Conservation (phyloP, 345 rosid genomes). For the Sonneratia caseolaris region DNA sequence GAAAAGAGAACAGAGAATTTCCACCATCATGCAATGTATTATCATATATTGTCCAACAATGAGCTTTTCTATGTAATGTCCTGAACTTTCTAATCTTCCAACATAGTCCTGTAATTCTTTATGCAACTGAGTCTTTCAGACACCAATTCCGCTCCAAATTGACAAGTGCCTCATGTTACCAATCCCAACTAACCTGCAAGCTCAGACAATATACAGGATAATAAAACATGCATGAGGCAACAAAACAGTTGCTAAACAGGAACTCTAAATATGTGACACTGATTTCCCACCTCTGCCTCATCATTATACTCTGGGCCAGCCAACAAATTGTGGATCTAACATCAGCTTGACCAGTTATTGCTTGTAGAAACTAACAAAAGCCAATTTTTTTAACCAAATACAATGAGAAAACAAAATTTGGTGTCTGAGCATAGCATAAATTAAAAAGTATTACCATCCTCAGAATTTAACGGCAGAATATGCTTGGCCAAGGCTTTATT, state of each 20-base stretch:
- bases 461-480: slow-evolving; percentile 37
- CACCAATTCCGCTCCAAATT: not conserved
- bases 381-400: not conserved
- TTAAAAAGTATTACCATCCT: slow-evolving; percentile 24
- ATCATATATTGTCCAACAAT: not conserved
- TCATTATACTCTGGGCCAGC: not conserved
- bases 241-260: not conserved
- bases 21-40: not conserved
- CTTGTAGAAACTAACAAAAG: not conserved
- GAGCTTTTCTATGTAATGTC: not conserved
- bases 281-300: not conserved
- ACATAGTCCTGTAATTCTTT: not conserved
- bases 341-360: not conserved
- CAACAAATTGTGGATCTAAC: too few relatives aligned
- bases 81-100: not conserved
- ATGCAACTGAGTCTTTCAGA: not conserved
- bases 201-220: not conserved
- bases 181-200: not conserved
- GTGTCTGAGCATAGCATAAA: not conserved
- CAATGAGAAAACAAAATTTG: not conserved
- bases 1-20: not conserved
- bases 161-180: not conserved
- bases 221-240: not conserved
- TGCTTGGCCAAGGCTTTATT: slow-evolving; percentile 47
- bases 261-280: not conserved